Evolutionary conservation across 1,284 basidiomycete species (phyloP), one percentile per base, ranked within the genome.

Genomic region (Rhodotorula sp.): DNA sequence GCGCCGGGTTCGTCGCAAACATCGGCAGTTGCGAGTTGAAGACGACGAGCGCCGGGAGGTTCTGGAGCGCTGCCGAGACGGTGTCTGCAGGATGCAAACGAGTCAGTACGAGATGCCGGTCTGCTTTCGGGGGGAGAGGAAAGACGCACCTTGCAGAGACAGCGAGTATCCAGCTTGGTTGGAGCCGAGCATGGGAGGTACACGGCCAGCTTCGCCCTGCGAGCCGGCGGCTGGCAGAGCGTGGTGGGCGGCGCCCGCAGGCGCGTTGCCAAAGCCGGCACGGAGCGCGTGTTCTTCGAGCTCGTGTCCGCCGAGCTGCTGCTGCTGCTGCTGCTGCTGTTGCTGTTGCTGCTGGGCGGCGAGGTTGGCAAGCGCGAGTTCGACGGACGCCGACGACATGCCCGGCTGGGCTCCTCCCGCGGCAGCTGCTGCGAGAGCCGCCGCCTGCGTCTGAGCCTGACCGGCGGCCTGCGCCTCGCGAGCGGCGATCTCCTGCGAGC

Each of bases 1-100:
- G 93, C 0, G 86, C 84, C 42, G 88, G 87, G 77, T 93, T 95
- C 62, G 85, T 86, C 73, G 90, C 87, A 76, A 95, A 85, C 72
- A 85, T 81, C 17, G 83, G 81, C 66, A 85, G 81, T 72, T 84
- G 83, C 33, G 82, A 85, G 78, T 85, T 93, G 82, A 99, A 88
- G 63, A 88, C 87, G 51, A 98, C 87, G 77, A 88, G 88, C 67
- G 87, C 86, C 14, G 87, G 84, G 45, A 95, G 81, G 66, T 85
- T 86, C 12, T 87, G 85, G 61, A 99, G 84, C 77, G 96, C 92
- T 42, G 87, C 85, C 55, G 84, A 82, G 60, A 86, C 82, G 71
- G 84, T 82, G 68, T 86, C 85, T 72, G 56, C 30, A 14, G 1
- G 46, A 6, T 17, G 26, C 46, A 29, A 26, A 15, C 22, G 4